Evolutionary conservation across 1,284 basidiomycete species (phyloP).

Genomic region (Marasmius fiardii): DNA sequence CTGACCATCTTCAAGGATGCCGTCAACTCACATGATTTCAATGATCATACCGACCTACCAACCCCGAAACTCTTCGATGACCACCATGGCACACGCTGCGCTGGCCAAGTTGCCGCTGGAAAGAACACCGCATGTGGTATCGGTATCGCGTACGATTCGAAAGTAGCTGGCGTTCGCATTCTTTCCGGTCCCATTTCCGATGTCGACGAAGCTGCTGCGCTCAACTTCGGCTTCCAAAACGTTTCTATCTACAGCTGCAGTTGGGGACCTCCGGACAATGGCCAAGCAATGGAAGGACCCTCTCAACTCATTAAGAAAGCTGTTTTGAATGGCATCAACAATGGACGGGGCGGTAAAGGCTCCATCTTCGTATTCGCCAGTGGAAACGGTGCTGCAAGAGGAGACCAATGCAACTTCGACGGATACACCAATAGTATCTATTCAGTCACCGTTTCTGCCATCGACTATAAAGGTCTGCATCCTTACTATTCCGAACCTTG

Average conservation of each 20-base stretch:
- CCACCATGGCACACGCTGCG: constrained; percentile 97
- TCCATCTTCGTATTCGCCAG: constrained; percentile 97
- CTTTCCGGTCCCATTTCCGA: constrained; percentile 96
- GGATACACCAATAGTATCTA: constrained; percentile 99
- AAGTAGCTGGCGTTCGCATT: constrained; percentile 93
- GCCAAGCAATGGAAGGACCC: constrained; percentile 93
- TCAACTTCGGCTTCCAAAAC: constrained; percentile 93
- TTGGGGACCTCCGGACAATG: constrained; percentile 98
- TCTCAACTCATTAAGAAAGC: constrained; percentile 92
- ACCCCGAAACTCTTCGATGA: constrained; percentile 89
- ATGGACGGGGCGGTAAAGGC: constrained; percentile 88
- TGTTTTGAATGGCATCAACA: constrained; percentile 91
- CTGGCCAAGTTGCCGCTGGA: constrained; percentile 96
- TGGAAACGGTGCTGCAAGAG: constrained; percentile 89
- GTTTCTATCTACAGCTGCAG: constrained; percentile 95
- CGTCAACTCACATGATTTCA: constrained; percentile 94
- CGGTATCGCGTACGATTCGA: constrained; percentile 90
- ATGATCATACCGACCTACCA: constrained; percentile 88
- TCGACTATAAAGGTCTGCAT: constrained; percentile 90
- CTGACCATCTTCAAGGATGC: constrained; percentile 56
- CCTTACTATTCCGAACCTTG: constrained; percentile 98
- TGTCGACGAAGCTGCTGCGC: constrained; percentile 94
- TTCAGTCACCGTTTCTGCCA: constrained; percentile 91
- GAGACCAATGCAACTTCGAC: constrained; percentile 99
- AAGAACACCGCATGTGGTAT: constrained; percentile 95